Conservation (phyloP, 495 filamentous ascomycete species). For the Venustampulla echinocandica region DNA sequence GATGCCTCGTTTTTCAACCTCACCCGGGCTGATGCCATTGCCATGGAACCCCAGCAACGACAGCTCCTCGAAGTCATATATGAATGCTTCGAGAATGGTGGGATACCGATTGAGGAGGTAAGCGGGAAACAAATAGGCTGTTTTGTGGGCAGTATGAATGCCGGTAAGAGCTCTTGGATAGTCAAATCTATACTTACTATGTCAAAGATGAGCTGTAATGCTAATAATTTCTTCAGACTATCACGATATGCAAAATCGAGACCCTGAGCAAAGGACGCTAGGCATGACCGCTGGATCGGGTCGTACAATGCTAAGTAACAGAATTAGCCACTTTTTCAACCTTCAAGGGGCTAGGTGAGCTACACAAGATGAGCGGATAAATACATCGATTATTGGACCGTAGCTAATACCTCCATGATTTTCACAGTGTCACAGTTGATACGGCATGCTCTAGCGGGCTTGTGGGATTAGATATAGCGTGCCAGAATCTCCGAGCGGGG, state of each 20-base stretch:
- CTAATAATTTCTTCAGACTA: constrained; percentile 33
- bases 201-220: constrained; percentile 31
- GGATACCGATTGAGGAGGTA: constrained; percentile 22
- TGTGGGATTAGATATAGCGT: constrained; percentile 39
- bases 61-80: constrained; percentile 43
- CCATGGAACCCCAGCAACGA: constrained; percentile 50
- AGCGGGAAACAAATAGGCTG: constrained; percentile 20
- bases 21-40: constrained; percentile 33
- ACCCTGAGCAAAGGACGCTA: constrained; percentile 26
- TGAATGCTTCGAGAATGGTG: constrained; percentile 16
- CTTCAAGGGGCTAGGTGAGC: constrained; percentile 37
- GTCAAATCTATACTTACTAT: neutral
- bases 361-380: neutral
- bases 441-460: constrained; percentile 45
- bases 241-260: constrained; percentile 24
- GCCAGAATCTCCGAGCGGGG: constrained; percentile 28
- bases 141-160: constrained; percentile 27
- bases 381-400: neutral
- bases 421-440: constrained; percentile 50
- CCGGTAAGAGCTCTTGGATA: constrained; percentile 1
- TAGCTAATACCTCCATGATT: neutral
- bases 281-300: constrained; percentile 12
- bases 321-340: constrained; percentile 49
- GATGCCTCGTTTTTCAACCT: constrained; percentile 44
- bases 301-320: constrained; percentile 46